Evolutionary conservation across 768 basidiomycete genomes (phyloP), one percentile per base, ranked within the genome.

Genomic region (Psilocybe sp.): DNA sequence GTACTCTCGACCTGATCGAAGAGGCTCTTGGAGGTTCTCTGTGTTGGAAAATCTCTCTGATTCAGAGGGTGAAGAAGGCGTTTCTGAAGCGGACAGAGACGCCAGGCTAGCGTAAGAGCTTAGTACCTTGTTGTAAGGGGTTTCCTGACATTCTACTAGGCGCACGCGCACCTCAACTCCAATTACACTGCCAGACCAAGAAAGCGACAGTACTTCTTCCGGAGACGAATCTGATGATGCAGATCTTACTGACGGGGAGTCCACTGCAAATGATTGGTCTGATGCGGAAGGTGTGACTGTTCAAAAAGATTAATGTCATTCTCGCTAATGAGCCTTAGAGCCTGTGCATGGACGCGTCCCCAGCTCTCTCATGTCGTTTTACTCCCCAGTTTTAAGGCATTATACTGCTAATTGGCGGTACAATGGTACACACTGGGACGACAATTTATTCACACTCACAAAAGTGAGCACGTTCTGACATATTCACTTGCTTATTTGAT

Each of bases 161-260:
- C 73, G 72, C 56, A 80, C 79, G 6, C 81, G 85, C 18, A 72
- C 79, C 10, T 63, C 66, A 20, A 73, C 75, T 4, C 76, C 75
- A 5, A 52, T 69, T 18, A 52, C 67, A 40, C 68, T 69, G 10
- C 53, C 62, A 15, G 31, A 48, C 15, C 63, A 75, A 19, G 77
- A 78, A 6, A 79, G 84, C 42, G 69, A 69, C 14, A 75, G 71
- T 46, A 73, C 84, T 59, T 81, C 79, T 8, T 85, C 82, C 44
- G 82, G 80, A 3, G 89, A 91, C 54, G 90, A 92, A 64, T 92
- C 90, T 2, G 91, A 92, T 56, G 70, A 88, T 54, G 82, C 80
- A 18, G 86, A 85, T 59, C 60, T 87, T 43, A 86, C 82, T 2
- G 85, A 85, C 41, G 69, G 64, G 35, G 68, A 69, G 48, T 76